These are phyloP conservation scores for Lipomyces kockii DNA, from an alignment of 805 yeast species.

Conservation along the genomic window DNA sequence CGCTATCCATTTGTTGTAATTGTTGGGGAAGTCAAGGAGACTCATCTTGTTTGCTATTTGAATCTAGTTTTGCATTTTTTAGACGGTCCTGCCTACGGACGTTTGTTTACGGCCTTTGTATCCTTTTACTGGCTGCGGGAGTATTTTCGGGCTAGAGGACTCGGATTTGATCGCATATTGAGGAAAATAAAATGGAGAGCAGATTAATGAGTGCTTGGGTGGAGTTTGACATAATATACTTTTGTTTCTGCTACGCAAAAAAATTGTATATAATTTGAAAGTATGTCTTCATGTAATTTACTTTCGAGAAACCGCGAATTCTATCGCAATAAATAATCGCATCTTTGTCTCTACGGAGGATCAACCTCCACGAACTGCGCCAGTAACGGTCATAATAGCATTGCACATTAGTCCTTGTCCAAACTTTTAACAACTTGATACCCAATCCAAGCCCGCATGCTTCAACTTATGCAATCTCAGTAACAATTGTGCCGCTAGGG, in stretches of 20 bases:
- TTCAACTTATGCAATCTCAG: conserved; percentile 36
- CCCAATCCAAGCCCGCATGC: not conserved
- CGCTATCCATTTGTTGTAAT: not conserved
- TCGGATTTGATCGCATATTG: not conserved
- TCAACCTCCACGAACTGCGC: not conserved
- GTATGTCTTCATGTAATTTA: no score
- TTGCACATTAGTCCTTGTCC: not conserved
- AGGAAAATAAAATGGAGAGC: not conserved
- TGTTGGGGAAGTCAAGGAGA: not conserved
- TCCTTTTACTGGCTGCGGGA: not conserved
- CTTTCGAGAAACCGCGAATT: no score
- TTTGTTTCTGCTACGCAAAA: not conserved
- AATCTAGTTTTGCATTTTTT: not conserved
- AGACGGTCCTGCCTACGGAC: not conserved
- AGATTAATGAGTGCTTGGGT: not conserved
- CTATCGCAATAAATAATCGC: not conserved
- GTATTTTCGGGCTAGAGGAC: not conserved
- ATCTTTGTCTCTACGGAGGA: not conserved
- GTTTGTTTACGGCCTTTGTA: not conserved
- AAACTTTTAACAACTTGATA: not conserved
- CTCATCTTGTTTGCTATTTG: not conserved
- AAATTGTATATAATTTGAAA: not conserved
- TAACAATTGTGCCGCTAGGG: conserved; percentile 32
- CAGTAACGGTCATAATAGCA: not conserved
- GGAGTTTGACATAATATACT: not conserved